Conservation (phyloP, 208 protist species). For the Acanthamoeba royreba region DNA sequence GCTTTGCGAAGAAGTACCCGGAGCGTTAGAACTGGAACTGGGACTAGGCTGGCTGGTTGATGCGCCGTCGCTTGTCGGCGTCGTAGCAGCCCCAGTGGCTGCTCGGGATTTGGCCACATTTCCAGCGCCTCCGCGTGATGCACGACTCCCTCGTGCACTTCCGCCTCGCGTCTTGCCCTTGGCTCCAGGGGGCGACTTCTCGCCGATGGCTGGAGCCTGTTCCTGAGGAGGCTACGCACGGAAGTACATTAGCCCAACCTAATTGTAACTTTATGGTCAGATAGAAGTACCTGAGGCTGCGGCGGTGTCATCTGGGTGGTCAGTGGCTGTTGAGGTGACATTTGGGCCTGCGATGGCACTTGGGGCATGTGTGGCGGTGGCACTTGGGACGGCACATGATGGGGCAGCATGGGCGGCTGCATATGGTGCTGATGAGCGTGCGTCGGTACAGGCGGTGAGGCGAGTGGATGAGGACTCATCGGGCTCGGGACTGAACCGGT, state of each 20-base stretch:
- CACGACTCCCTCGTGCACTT: too few species aligned
- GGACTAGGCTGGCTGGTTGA: too few species aligned
- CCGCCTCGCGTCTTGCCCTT: background rate
- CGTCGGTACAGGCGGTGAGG: background rate
- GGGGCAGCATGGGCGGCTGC: background rate
- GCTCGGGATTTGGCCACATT: too few species aligned
- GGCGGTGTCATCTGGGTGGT: background rate
- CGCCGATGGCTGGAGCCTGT: background rate
- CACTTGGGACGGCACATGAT: background rate
- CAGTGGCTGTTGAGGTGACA: background rate
- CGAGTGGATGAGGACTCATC: background rate
- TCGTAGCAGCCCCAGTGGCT: too few species aligned
- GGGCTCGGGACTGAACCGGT: background rate
- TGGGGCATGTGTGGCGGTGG: too few species aligned
- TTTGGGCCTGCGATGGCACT: background rate
- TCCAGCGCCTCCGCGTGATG: too few species aligned
- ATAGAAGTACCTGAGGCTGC: background rate
- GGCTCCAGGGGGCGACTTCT: background rate
- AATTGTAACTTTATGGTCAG: background rate
- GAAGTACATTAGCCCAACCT: background rate
- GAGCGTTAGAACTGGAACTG: too few species aligned
- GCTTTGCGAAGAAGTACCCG: too few species aligned
- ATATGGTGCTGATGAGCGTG: background rate
- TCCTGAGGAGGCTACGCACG: background rate
- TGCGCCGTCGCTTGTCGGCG: too few species aligned